These are phyloP conservation scores for Coemansia erecta DNA, from an alignment of 192 early-diverging fungal species.

Conservation along the genomic window DNA sequence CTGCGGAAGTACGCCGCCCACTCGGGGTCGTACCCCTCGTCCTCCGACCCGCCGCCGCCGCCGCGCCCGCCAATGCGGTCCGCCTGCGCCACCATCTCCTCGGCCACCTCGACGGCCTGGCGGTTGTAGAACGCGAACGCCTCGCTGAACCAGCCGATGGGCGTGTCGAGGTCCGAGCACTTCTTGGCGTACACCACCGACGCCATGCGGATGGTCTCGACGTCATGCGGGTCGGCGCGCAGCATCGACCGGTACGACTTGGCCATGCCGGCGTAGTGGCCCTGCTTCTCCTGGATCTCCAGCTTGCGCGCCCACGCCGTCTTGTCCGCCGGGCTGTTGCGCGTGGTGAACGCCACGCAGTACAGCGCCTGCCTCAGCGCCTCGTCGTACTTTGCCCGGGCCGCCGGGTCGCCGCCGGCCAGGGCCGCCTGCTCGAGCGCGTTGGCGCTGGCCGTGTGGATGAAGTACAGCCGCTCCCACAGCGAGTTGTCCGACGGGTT, in stretches of 20 bases:
- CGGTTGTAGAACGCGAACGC: constrained; percentile 53
- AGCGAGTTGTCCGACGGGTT: constrained; percentile 63
- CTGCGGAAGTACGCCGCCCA: constrained; percentile 23
- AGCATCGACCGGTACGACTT: constrained; percentile 61
- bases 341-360: constrained; percentile 70
- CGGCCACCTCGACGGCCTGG: constrained; percentile 61
- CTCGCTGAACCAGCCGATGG: constrained; percentile 33
- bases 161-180: constrained; percentile 36
- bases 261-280: constrained; percentile 55
- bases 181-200: constrained; percentile 57
- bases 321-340: constrained; percentile 61
- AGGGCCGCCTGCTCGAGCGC: constrained; percentile 7
- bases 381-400: constrained; percentile 54
- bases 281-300: constrained; percentile 59
- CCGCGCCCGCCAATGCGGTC: constrained; percentile 17
- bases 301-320: constrained; percentile 71
- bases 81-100: constrained; percentile 10
- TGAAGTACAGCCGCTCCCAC: constrained; percentile 81
- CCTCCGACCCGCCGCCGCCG: constrained; percentile 29
- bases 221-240: constrained; percentile 61
- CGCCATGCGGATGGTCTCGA: constrained; percentile 64
- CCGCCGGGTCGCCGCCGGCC: constrained; percentile 9
- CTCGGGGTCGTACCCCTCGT: constrained; percentile 22
- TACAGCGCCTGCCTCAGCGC: constrained; percentile 77
- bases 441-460: constrained; percentile 59